Evolutionary conservation across 2,329 filamentous ascomycete genomes (phyloP), one percentile per base, ranked within the genome.

Genomic region (Ophiostoma australiae): DNA sequence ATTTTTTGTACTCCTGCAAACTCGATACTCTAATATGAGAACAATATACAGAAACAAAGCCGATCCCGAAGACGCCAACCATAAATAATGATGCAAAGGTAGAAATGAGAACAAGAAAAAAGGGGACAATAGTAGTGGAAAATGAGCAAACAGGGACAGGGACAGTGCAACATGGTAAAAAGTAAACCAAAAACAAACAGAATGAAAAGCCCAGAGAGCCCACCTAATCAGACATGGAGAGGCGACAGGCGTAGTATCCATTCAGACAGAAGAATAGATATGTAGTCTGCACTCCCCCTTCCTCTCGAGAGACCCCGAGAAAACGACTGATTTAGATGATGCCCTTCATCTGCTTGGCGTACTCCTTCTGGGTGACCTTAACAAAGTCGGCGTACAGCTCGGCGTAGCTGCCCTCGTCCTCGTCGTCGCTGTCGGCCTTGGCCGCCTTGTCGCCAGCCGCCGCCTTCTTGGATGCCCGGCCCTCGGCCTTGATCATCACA

Each of bases 401-500:
- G 74, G 81, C 82, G 76, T 89, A 91, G 73, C 87, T 87, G 80
- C 88, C 86, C 75, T 84, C 84, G 31, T 80, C 81, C 37, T 81
- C 82, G 72, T 80, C 81, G 78, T 77, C 76, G 67, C 67, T 68
- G 27, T 70, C 73, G 33, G 61, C 73, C 44, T 77, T 77, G 72
- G 76, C 77, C 52, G 79, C 81, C 85, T 77, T 81, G 81, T 81
- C 81, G 73, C 76, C 82, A 76, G 78, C 78, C 74, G 81, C 78
- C 74, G 81, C 78, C 80, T 85, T 85, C 80, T 89, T 87, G 78
- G 86, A 86, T 77, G 71, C 69, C 48, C 75, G 73, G 72, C 77
- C 77, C 74, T 78, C 75, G 70, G 77, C 72, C 74, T 77, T 76
- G 72, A 91, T 88, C 93, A 99, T 97, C 76, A 97, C 93, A 70